Percentiles rank a stretch among this genome's conserved stretches.
Conservation (phyloP, 1,139 yeast genomes). For the Yamadazyma sp. region DNA sequence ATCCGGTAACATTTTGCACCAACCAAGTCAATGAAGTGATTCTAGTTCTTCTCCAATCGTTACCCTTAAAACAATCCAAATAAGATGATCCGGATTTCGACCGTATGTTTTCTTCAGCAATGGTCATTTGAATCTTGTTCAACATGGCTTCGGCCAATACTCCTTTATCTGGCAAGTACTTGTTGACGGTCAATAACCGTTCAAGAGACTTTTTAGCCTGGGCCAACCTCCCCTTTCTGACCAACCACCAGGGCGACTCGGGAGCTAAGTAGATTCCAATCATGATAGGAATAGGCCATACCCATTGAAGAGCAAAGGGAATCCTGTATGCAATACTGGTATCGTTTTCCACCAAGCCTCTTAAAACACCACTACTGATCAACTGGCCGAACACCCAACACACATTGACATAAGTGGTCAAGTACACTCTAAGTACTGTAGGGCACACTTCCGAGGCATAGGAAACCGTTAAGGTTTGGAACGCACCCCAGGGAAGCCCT, state of each 20-base stretch:
- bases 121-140: conserved; percentile 43
- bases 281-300: conserved; percentile 55
- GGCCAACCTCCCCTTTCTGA: conserved; percentile 30
- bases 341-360: conserved; percentile 31
- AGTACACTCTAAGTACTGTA: conserved; percentile 44
- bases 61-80: conserved; percentile 51
- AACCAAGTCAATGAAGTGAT: conserved; percentile 48
- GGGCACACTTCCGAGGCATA: conserved; percentile 57
- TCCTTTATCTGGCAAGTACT: conserved; percentile 34
- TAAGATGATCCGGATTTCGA: conserved; percentile 31
- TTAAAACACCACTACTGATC: conserved; percentile 46
- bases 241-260: conserved; percentile 47
- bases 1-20: conserved; percentile 53
- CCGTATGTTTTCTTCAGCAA: conserved; percentile 41
- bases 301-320: conserved; percentile 54
- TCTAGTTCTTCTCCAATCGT: conserved; percentile 55
- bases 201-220: conserved; percentile 37
- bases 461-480: conserved; percentile 49
- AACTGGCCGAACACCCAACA: conserved; percentile 56
- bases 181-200: conserved; percentile 34
- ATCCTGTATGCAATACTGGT: conserved; percentile 34
- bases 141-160: conserved; percentile 40
- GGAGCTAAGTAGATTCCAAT: conserved; percentile 42
- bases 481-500: conserved; percentile 55
- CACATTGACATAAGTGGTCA: conserved; percentile 48